Evolutionary conservation across 495 filamentous ascomycete species (phyloP).

Genomic region (Acidiella bohemica): DNA sequence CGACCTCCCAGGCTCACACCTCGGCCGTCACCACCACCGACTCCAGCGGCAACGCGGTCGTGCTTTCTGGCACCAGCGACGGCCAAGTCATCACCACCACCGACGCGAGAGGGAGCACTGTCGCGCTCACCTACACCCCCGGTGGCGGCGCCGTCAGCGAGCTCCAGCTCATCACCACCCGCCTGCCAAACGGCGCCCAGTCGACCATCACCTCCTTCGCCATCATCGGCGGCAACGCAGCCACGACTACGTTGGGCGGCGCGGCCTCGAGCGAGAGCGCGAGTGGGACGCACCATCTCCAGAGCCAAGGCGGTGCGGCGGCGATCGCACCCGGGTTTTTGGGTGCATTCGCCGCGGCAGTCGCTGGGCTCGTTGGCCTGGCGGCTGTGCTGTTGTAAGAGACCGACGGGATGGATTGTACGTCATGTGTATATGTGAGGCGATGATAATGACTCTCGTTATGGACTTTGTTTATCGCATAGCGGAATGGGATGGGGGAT

Average conservation of each 20-base stretch:
- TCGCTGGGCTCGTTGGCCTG: conserved; percentile 25
- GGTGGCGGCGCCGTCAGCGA: conserved; percentile 21
- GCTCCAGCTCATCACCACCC: conserved; percentile 26
- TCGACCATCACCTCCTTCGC: conserved; percentile 27
- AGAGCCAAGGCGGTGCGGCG: conserved; percentile 18
- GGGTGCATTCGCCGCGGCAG: conserved; percentile 17
- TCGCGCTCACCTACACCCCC: conserved; percentile 29
- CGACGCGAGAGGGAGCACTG: conserved; percentile 22
- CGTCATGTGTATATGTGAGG: no score
- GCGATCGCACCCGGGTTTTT: conserved; percentile 10
- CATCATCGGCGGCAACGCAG: conserved; percentile 8
- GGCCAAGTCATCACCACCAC: conserved; percentile 28
- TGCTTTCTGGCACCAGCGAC: conserved; percentile 10
- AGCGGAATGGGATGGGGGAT: no score
- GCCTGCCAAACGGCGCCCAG: conserved; percentile 22
- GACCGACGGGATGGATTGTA: no score
- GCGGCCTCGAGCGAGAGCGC: background rate
- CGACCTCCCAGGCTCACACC: background rate
- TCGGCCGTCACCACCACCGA: conserved; percentile 21
- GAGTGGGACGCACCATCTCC: conserved; percentile 10
- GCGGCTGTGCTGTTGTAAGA: conserved; percentile 11
- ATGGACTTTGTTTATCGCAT: no score
- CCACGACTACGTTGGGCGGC: background rate
- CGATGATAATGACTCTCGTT: no score
- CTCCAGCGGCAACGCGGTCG: conserved; percentile 14